Evolutionary conservation across 192 early-diverging fungal species (phyloP).

Genomic region (Coemansia furcata): DNA sequence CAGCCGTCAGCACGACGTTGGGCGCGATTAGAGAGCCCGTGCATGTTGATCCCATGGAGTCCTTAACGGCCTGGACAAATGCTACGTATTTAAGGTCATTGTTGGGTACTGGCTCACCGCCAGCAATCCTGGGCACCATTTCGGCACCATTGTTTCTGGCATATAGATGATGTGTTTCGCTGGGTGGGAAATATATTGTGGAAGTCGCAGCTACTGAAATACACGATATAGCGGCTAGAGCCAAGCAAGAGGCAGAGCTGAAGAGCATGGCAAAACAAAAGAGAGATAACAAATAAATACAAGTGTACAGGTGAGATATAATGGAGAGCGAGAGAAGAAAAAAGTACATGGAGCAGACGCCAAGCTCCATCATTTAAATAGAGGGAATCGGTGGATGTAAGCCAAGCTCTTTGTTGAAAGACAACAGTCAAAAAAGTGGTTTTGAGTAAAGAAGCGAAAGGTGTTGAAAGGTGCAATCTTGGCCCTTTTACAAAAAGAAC

Average conservation of each 20-base stretch:
- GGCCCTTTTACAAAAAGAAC: no score
- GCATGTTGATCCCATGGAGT: constrained; percentile 12
- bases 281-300: neutral
- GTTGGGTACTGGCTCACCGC: constrained; percentile 15
- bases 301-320: neutral
- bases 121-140: constrained; percentile 25
- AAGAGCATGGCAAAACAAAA: neutral
- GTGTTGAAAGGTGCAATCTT: neutral
- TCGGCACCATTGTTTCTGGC: neutral
- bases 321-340: neutral
- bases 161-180: neutral
- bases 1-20: constrained; percentile 48
- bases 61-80: constrained; percentile 12
- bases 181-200: neutral
- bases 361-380: neutral
- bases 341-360: neutral
- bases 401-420: neutral
- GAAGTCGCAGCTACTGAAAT: neutral
- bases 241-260: neutral
- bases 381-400: neutral
- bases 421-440: neutral
- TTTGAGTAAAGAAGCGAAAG: neutral
- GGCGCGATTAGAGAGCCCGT: constrained; percentile 44
- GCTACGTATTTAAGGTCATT: constrained; percentile 26
- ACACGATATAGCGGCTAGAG: neutral